Evolutionary conservation across 73 alveolate genomes (phyloP), one percentile per base, ranked within the genome.

Genomic region (Paraurostyla sp.): DNA sequence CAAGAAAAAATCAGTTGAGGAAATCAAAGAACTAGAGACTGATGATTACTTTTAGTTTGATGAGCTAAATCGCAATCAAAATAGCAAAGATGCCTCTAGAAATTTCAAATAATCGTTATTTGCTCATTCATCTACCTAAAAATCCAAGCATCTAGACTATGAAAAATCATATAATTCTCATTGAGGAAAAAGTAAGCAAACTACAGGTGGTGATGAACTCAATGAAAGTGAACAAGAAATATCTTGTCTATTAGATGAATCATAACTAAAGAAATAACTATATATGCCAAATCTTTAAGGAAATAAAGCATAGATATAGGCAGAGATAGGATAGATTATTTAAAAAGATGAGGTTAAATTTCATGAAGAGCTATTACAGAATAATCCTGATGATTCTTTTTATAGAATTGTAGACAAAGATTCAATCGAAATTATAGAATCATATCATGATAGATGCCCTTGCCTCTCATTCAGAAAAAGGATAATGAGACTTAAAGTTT

Each of bases 391-490:
- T 58, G 65, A 57, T 0, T 42, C 78, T 6, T 60, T 88, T 38
- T 51, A 76, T 33, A 81, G 83, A 25, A 78, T 90, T 0, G 92
- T 90, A 0, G 90, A 90, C 25, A 82, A 82, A 56, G 89, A 90
- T 42, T 41, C 81, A 27, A 59, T 65, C 25, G 95, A 81, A 40
- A 68, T 35, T 15, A 69, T 82, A 18, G 86, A 90, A 25, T 40
- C 71, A 1, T 83, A 90, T 57, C 81, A 69, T 49, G 95, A 90
- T 57, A 90, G 75, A 54, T 90, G 85, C 29, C 95, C 95, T 15
- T 83, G 58, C n/a, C 76, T 90, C n/a, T 35, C 49, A 25, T 62
- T 82, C 0, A 81, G 95, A 52, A 90, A 90, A 60, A 49, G 38
- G 33, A 2, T 81, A 6, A 60, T 51, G 73, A 90, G 52, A 50